Conservation (phyloP, 106 monocot genomes). For the Dioscorea zingiberensis region DNA sequence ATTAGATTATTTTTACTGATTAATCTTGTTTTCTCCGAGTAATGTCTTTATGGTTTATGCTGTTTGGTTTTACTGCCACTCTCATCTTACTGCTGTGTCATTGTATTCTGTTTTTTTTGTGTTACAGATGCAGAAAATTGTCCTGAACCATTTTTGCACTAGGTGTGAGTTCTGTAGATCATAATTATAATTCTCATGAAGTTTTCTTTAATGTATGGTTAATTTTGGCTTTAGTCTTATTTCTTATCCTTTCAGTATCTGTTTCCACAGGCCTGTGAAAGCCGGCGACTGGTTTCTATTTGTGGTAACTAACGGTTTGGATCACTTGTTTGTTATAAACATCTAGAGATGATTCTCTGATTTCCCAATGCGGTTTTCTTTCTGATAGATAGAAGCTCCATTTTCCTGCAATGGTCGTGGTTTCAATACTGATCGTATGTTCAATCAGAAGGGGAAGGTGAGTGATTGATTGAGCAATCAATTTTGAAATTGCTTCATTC, state of each 20-base stretch:
- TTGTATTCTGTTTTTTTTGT: too few relatives aligned
- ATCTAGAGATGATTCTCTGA: not conserved
- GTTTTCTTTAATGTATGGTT: too few relatives aligned
- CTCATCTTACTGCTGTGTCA: too few relatives aligned
- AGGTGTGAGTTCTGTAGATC: too few relatives aligned
- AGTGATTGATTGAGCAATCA: not conserved
- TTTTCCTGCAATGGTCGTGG: slow-evolving; percentile 65
- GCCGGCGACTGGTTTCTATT: slow-evolving; percentile 90
- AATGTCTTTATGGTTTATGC: too few relatives aligned
- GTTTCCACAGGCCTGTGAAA: slow-evolving; percentile 83
- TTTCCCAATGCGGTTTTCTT: not conserved
- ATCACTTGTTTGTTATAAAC: not conserved
- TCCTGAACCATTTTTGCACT: too few relatives aligned
- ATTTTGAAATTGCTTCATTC: too few relatives aligned
- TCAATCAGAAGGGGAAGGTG: slow-evolving; percentile 90
- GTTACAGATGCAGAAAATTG: too few relatives aligned
- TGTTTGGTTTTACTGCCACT: too few relatives aligned
- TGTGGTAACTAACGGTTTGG: slow-evolving; percentile 31
- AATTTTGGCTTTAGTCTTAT: not conserved
- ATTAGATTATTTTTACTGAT: too few relatives aligned
- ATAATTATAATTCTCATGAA: too few relatives aligned
- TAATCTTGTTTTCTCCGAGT: too few relatives aligned
- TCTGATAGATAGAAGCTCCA: slow-evolving; percentile 69
- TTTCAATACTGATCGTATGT: slow-evolving; percentile 66
- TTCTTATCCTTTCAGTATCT: slow-evolving; percentile 42